A percentile compares a stretch with the other conserved stretches of the same genome.
Conservation (phyloP, 352 stramenopile genomes). For the Peronospora belbahrii region DNA sequence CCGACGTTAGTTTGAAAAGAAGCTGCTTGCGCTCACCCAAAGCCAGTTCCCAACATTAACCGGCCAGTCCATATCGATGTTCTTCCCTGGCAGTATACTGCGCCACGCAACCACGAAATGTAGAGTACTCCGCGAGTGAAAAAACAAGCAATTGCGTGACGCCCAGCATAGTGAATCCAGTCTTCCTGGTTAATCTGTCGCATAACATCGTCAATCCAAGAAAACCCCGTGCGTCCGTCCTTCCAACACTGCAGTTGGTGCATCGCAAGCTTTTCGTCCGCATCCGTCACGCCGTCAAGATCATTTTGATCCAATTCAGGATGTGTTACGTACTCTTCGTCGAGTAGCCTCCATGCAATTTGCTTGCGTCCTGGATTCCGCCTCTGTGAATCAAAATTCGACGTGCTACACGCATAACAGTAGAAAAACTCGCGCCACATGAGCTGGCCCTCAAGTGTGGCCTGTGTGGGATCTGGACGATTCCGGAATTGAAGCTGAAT, state of each 20-base stretch:
- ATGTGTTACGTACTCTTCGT: conserved; percentile 15
- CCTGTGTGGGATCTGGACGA: conserved; percentile 68
- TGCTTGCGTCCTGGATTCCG: conserved; percentile 85
- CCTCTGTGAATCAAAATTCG: conserved; percentile 86
- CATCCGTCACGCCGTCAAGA: conserved; percentile 4
- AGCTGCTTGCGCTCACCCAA: conserved; percentile 91
- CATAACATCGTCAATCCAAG: conserved; percentile 96
- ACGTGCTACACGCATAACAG: conserved; percentile 47
- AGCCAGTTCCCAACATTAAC: conserved; percentile 98
- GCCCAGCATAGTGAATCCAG: conserved; percentile 76
- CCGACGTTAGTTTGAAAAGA: conserved; percentile 94
- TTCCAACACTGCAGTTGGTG: conserved; percentile 83
- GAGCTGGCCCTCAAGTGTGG: conserved; percentile 90
- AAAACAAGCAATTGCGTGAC: conserved; percentile 95
- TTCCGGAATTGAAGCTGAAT: conserved; percentile 86
- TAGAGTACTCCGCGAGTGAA: conserved; percentile 93
- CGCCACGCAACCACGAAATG: conserved; percentile 89
- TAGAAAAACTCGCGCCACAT: conserved; percentile 96
- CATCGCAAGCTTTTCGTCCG: conserved; percentile 42
- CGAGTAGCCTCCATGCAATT: conserved; percentile 52
- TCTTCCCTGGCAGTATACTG: conserved; percentile 84
- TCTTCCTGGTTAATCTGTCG: conserved; percentile 84
- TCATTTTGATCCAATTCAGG: conserved; percentile 8
- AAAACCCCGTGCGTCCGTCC: conserved; percentile 91
- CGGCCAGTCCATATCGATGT: conserved; percentile 93